phyloP scores from a whole-genome alignment of 2,329 filamentous ascomycete genomes.

The Stagonosporopsis chrysanthemi region DNA sequence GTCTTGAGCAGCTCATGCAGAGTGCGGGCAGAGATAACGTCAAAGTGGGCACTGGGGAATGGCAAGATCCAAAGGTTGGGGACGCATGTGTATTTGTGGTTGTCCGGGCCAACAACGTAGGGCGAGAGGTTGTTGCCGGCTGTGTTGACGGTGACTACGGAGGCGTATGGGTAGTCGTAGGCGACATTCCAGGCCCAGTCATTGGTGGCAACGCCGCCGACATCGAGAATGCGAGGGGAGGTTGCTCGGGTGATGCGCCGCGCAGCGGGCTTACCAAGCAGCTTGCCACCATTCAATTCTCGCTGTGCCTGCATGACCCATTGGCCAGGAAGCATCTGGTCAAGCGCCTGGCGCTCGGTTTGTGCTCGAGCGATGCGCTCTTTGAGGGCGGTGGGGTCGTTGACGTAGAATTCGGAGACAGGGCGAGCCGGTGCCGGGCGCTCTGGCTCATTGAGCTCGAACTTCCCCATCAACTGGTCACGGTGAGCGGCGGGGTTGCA shows the following conservation, averaged over 20 bases:
- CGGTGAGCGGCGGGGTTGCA: conserved; percentile 76
- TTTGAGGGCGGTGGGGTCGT: conserved; percentile 70
- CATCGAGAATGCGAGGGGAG: conserved; percentile 78
- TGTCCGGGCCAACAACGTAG: conserved; percentile 76
- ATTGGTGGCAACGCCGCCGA: conserved; percentile 82
- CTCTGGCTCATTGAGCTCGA: conserved; percentile 68
- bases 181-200: conserved; percentile 98
- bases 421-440: conserved; percentile 54
- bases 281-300: conserved; percentile 66
- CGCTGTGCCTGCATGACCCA: conserved; percentile 70
- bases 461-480: conserved; percentile 84
- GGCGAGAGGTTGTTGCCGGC: conserved; percentile 48
- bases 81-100: conserved; percentile 85
- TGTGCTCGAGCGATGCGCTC: conserved; percentile 61
- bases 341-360: conserved; percentile 80
- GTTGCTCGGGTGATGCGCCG: conserved; percentile 62
- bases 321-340: conserved; percentile 68
- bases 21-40: conserved; percentile 87
- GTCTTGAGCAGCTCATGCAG: conserved; percentile 83
- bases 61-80: conserved; percentile 80
- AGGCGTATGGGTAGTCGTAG: conserved; percentile 81
- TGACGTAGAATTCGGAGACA: conserved; percentile 55
- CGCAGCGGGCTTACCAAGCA: conserved; percentile 61
- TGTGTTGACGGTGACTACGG: conserved; percentile 86
- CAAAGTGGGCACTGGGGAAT: conserved; percentile 85